Evolutionary conservation across 164 flowering plant genomes (phyloP).

Genomic region (Chloranthus sessilifolius): DNA sequence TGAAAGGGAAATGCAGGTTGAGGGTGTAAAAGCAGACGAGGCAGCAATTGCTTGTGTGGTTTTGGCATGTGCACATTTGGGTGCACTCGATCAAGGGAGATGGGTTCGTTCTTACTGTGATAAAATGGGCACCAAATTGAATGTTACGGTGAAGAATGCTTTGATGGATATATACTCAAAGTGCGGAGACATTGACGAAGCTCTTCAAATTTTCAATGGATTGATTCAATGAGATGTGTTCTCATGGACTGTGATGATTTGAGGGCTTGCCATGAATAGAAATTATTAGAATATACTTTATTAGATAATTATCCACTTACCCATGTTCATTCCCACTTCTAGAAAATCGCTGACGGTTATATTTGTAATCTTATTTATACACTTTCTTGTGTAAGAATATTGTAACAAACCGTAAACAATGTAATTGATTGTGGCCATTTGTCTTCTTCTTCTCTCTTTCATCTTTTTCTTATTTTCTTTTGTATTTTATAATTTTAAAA

Average conservation of each 20-base stretch:
- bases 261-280: slow-evolving; percentile 42
- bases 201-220: slow-evolving; percentile 21
- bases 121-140: slow-evolving; percentile 25
- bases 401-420: too few relatives aligned
- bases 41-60: slow-evolving; percentile 31
- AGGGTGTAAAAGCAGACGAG: slow-evolving; percentile 34
- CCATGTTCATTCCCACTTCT: too few relatives aligned
- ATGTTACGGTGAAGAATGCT: slow-evolving; percentile 35
- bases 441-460: too few relatives aligned
- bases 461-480: too few relatives aligned
- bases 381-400: too few relatives aligned
- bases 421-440: too few relatives aligned
- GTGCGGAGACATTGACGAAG: slow-evolving; percentile 38
- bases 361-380: too few relatives aligned
- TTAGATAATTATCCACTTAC: too few relatives aligned
- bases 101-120: slow-evolving; percentile 39
- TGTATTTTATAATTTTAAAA: too few relatives aligned
- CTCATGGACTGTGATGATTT: slow-evolving; percentile 47
- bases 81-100: slow-evolving; percentile 40
- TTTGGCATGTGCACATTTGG: slow-evolving; percentile 42
- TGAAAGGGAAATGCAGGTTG: slow-evolving; percentile 30
- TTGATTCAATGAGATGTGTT: slow-evolving; percentile 31
- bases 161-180: slow-evolving; percentile 46
- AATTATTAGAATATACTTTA: too few relatives aligned
- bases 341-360: too few relatives aligned